Conservation (phyloP, 805 yeast genomes). For the Schwanniomyces polymorphus region DNA sequence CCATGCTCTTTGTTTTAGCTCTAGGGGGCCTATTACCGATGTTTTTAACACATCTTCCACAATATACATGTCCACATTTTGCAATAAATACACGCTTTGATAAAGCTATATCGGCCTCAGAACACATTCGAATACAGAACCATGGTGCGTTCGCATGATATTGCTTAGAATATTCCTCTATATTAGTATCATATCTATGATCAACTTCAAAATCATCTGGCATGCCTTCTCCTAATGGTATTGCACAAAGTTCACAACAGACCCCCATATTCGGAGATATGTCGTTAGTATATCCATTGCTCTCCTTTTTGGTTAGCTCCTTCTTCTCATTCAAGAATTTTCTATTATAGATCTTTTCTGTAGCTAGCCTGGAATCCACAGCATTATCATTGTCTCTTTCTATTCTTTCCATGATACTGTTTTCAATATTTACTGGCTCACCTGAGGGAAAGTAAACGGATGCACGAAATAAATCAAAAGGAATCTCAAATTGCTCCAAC, state of each 20-base stretch:
- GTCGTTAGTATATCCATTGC: constrained; percentile 29
- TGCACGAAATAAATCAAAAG: constrained; percentile 7
- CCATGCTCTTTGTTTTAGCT: constrained; percentile 15
- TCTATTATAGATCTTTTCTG: constrained; percentile 30
- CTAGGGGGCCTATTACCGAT: constrained; percentile 47
- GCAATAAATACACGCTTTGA: constrained; percentile 67
- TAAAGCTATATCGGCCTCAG: constrained; percentile 55
- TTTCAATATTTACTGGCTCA: constrained; percentile 15
- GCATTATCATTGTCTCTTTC: constrained; percentile 40
- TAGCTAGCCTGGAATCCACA: constrained; percentile 29
- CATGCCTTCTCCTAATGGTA: constrained; percentile 70
- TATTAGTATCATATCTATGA: constrained; percentile 24
- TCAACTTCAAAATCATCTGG: constrained; percentile 50
- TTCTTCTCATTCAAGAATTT: constrained; percentile 29
- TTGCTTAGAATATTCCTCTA: constrained; percentile 21
- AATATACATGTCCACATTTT: constrained; percentile 80
- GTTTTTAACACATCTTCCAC: constrained; percentile 80
- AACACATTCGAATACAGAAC: constrained; percentile 51
- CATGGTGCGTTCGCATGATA: constrained; percentile 60
- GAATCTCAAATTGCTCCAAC: constrained; percentile 6
- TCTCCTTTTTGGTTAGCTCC: constrained; percentile 20
- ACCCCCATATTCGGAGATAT: constrained; percentile 18
- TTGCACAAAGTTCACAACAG: constrained; percentile 68
- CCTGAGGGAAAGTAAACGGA: not conserved
- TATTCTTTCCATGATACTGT: constrained; percentile 37